Base-by-base conservation (phyloP, 1,284 basidiomycete genomes). In the Amylostereum areolatum region DNA sequence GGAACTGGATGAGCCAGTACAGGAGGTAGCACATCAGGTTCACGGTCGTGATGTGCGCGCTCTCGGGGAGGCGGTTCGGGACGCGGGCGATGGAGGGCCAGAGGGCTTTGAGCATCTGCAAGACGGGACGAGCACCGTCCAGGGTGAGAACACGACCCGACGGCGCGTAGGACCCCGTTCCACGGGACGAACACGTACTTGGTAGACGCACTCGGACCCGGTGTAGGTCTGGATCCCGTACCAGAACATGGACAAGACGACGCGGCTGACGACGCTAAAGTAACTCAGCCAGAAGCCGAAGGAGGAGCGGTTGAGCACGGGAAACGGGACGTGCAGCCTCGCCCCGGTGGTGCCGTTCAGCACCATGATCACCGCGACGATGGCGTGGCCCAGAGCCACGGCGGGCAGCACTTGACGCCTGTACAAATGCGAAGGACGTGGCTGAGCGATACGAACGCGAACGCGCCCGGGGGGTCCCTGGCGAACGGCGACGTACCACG, bases 261-360 rank as follows among this genome's bases (percentile, higher is more conserved):
- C 76, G 10, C 88, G 78, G 48, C 83, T 86, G 52, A 92, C 64
- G 47, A 92, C 84, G 54, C 78, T 81, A 63, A 88, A 88, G 60
- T 85, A 84, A 61, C 80, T 83, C 58, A 90, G 76, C 75, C 83
- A 89, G 67, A 89, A 89, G 0, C 89, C 89, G 60, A 86, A 91
- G 0, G 83, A 85, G 1, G 85, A 84, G 4, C 89, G 75, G 54
- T 84, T 83, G 7, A 89, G 72, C 35, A 91, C 78, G 0, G 87
- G 82, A 61, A 90, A 92, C 1, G 79, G 75, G 27, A 83, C 68
- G 54, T 81, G 81, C 46, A 90, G 74, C 11, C 81, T 75, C 5
- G 86, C 85, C 12, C 88, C 88, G 46, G 83, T 75, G 29, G 83
- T 82, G 48, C 85, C 86, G 61, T 88, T 90, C 41, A 82, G 64